Base-by-base conservation (phyloP, 1,284 basidiomycete genomes). In the Irpex sp. region DNA sequence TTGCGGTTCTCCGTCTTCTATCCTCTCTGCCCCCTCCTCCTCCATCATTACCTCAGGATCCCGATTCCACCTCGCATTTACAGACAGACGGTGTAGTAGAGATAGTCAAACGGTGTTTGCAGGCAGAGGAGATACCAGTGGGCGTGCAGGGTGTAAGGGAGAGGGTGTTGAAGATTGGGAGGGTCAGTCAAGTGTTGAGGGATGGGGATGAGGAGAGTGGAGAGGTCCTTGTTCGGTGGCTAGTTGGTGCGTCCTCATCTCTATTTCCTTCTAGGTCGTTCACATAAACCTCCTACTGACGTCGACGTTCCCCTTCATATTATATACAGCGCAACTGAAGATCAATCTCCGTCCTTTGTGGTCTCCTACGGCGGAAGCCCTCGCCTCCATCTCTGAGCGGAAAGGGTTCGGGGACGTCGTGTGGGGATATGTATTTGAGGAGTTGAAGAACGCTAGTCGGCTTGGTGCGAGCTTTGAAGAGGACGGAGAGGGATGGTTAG, bases 281-380 rank as follows among this genome's bases (percentile, higher is more conserved):
- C 26, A 26, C 26, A 26, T 26, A 26, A 26, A 26, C 26, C 26
- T 26, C 4, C 26, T 26, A 26, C 26, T 26, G 26, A 26, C 26
- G 26, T 26, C 26, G 26, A 26, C 26, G 26, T 2, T 3, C 26
- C 26, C 26, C 2, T 26, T 26, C 26, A 26, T 26, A 26, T 26
- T 4, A 26, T 26, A 26, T 55, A n/a, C 67, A 87, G 92, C 90
- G 1, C 95, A 97, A 74, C 79, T 97, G 57, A 97, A 97, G 77
- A 90, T 97, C 68, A 95, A 95, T 73, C 79, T 97, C 55, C 84
- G 93, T 37, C 96, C 96, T 0, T 70, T 97, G 9, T 98, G 95
- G 91, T 83, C 85, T 4, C 90, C 95, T n/a, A 86, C 94, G 1
- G 83, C 87, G 15, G 81, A 83, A 5, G 88, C 91, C 0, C 76